phyloP scores from a whole-genome alignment of 345 rosid genomes.

The Clarkia xantiana region DNA sequence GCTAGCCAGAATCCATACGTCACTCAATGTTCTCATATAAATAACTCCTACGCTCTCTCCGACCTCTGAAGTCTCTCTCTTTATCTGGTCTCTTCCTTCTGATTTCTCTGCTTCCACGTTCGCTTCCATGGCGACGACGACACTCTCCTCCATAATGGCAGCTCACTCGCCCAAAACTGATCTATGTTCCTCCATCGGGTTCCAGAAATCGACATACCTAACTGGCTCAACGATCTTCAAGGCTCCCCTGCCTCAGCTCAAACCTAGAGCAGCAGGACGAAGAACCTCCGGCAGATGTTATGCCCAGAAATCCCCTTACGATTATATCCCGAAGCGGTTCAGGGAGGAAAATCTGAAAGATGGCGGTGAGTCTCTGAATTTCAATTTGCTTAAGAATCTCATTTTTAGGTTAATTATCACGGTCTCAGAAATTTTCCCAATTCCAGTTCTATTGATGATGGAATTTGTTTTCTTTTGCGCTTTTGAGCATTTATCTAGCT shows the following conservation, averaged over 20 bases:
- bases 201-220: slow-evolving; percentile 9
- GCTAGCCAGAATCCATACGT: too few species aligned
- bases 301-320: slow-evolving; percentile 11
- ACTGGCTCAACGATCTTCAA: neutral
- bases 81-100: too few species aligned
- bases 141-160: slow-evolving; percentile 5
- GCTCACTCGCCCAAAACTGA: slow-evolving; percentile 4
- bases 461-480: too few species aligned
- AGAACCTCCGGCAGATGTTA: neutral
- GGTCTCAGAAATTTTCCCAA: neutral
- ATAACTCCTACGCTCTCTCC: too few species aligned
- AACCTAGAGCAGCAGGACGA: slow-evolving; percentile 1
- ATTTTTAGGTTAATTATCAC: neutral
- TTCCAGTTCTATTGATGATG: too few species aligned
- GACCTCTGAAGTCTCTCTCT: too few species aligned
- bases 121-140: slow-evolving; percentile 37
- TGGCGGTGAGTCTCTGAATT: slow-evolving; percentile 39
- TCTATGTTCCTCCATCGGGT: neutral
- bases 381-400: neutral
- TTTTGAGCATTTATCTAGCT: too few species aligned
- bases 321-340: slow-evolving; percentile 72
- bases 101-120: too few species aligned
- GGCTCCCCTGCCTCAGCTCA: neutral
- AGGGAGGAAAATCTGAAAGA: slow-evolving; percentile 59
- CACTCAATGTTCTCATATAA: too few species aligned